These are phyloP conservation scores for Aspergillus pseudoviridinutans DNA, from an alignment of 2,329 filamentous ascomycete species.

Conservation along the genomic window DNA sequence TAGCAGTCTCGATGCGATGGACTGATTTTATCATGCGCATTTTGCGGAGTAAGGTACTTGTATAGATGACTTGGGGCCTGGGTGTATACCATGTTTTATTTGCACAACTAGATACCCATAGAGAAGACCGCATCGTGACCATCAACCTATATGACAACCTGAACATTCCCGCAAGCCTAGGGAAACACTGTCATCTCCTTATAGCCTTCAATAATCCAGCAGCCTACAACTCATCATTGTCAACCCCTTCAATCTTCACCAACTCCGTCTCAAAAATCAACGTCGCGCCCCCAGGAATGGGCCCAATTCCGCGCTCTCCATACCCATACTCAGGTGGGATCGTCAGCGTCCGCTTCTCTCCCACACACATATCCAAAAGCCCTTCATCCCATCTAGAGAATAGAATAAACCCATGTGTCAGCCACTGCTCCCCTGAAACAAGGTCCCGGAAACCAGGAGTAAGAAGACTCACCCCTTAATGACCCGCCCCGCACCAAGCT, in stretches of 20 bases:
- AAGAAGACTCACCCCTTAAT: constrained; percentile 70
- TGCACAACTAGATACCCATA: neutral
- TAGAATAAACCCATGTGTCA: neutral
- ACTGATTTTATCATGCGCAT: constrained; percentile 39
- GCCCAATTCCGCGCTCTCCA: constrained; percentile 69
- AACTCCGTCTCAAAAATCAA: constrained; percentile 92
- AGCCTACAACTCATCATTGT: constrained; percentile 41
- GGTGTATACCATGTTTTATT: neutral
- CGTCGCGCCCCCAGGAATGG: constrained; percentile 77
- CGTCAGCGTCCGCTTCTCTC: constrained; percentile 84
- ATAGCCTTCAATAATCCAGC: neutral
- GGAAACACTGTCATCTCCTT: constrained; percentile 8
- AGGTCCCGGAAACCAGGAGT: constrained; percentile 2
- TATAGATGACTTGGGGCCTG: neutral
- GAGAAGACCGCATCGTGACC: neutral
- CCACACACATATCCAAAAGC: constrained; percentile 88
- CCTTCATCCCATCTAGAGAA: constrained; percentile 77
- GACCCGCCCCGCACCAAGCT: constrained; percentile 73
- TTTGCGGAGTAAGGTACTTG: neutral
- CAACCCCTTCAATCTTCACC: constrained; percentile 73
- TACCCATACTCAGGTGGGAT: constrained; percentile 87
- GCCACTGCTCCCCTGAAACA: neutral
- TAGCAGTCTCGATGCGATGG: constrained; percentile 55
- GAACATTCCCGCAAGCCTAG: neutral
- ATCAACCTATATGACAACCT: neutral